Conservation (phyloP, 495 filamentous ascomycete species). For the Tuber melanosporum region DNA sequence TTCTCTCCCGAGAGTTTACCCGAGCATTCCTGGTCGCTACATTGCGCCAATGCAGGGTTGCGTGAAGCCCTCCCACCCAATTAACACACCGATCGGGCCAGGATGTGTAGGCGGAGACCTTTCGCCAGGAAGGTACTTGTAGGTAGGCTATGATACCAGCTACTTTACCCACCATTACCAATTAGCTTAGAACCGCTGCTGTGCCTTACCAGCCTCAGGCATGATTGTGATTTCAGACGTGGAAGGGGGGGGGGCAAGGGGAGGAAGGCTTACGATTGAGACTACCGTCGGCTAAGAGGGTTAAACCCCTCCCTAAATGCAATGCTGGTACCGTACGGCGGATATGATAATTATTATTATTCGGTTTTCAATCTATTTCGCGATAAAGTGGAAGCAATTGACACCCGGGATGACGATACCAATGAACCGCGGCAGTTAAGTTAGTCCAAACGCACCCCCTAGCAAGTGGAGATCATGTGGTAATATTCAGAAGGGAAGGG, state of each 20-base stretch:
- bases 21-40: not conserved
- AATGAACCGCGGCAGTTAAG: not conserved
- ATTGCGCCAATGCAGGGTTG: not conserved
- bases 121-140: not conserved
- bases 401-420: not conserved
- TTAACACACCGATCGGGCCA: not conserved
- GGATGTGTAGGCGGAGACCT: not conserved
- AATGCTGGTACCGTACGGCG: not conserved
- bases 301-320: not conserved
- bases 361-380: not conserved
- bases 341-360: not conserved
- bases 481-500: not conserved
- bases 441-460: not conserved
- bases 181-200: not conserved
- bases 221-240: not conserved
- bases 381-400: not conserved
- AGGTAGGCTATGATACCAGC: not conserved
- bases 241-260: not conserved
- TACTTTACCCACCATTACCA: not conserved
- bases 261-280: not conserved
- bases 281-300: not conserved
- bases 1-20: not conserved
- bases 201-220: not conserved
- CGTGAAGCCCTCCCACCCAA: not conserved
- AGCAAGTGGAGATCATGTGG: not conserved